These are phyloP conservation scores for Lodderomyces jiufengensis DNA, from an alignment of 1,139 yeast genomes.

Conservation along the genomic window DNA sequence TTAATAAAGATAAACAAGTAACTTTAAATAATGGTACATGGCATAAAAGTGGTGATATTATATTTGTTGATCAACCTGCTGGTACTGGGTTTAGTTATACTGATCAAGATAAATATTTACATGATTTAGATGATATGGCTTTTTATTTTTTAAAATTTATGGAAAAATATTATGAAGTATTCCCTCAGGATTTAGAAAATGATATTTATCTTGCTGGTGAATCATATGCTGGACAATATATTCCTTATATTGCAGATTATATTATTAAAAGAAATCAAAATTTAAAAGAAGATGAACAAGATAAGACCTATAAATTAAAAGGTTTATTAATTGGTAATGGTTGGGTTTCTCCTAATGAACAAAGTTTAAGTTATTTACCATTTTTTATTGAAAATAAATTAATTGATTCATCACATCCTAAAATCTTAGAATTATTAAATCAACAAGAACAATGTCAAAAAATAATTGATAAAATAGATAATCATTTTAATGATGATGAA, in stretches of 20 bases:
- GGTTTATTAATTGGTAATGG: constrained; percentile 91
- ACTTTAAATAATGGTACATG: constrained; percentile 73
- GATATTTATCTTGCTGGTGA: constrained; percentile 87
- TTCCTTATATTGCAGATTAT: constrained; percentile 78
- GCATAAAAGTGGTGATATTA: constrained; percentile 74
- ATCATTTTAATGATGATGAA: constrained; percentile 22
- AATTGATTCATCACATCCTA: constrained; percentile 37
- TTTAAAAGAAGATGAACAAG: constrained; percentile 16
- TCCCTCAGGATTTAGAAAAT: constrained; percentile 67
- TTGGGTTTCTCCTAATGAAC: constrained; percentile 90
- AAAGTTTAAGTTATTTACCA: constrained; percentile 78
- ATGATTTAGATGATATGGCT: constrained; percentile 57
- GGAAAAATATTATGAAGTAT: constrained; percentile 60
- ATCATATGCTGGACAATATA: constrained; percentile 95
- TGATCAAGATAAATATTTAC: constrained; percentile 40
- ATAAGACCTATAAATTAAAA: constrained; percentile 49
- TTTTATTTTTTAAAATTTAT: constrained; percentile 63
- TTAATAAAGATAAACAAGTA: constrained; percentile 43
- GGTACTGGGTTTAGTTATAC: constrained; percentile 88
- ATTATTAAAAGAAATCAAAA: constrained; percentile 48
- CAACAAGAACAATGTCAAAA: constrained; percentile 66
- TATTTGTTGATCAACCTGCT: constrained; percentile 91
- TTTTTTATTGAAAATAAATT: constrained; percentile 61
- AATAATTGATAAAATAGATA: constrained; percentile 33
- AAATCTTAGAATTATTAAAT: constrained; percentile 37